A percentile compares a stretch with the other conserved stretches of the same genome.
Conservation (phyloP, 495 filamentous ascomycete genomes). For the Penicillium turbatum region DNA sequence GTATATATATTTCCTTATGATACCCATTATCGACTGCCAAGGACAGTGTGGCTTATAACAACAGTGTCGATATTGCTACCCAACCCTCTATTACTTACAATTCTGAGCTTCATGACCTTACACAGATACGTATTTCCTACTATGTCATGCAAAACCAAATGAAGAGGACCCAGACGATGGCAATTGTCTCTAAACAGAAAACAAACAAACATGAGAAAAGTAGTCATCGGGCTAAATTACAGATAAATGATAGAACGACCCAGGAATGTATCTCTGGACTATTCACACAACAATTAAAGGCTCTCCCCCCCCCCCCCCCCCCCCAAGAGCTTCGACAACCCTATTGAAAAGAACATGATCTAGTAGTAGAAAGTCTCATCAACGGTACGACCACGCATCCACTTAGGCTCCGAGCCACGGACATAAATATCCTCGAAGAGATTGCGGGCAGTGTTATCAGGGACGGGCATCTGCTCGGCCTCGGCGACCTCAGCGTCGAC, state of each 20-base stretch:
- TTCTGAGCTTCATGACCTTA: too few relatives aligned
- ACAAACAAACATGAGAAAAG: conserved; percentile 21
- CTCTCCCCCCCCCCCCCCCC: conserved; percentile 2
- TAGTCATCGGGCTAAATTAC: conserved; percentile 37
- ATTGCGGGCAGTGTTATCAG: conserved; percentile 70
- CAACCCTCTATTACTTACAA: background rate
- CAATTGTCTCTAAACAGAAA: conserved; percentile 26
- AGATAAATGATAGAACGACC: conserved; percentile 25
- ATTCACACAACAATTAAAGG: conserved; percentile 8
- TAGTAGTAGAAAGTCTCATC: conserved; percentile 94
- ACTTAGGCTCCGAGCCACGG: conserved; percentile 80
- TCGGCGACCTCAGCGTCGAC: conserved; percentile 88
- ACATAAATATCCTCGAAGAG: conserved; percentile 98
- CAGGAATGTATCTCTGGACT: conserved; percentile 13
- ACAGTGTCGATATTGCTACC: background rate
- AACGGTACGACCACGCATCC: conserved; percentile 80
- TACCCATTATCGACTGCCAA: conserved; percentile 9
- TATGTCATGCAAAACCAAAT: too few relatives aligned
- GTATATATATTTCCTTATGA: conserved; percentile 6
- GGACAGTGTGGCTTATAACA: background rate
- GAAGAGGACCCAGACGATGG: conserved; percentile 11
- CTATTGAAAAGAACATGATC: conserved; percentile 15
- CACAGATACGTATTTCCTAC: too few relatives aligned
- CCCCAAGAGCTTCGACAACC: conserved; percentile 2
- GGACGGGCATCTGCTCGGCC: conserved; percentile 79